phyloP scores from a whole-genome alignment of 179 eudicot genomes.

The Amaranthus tricolor region DNA sequence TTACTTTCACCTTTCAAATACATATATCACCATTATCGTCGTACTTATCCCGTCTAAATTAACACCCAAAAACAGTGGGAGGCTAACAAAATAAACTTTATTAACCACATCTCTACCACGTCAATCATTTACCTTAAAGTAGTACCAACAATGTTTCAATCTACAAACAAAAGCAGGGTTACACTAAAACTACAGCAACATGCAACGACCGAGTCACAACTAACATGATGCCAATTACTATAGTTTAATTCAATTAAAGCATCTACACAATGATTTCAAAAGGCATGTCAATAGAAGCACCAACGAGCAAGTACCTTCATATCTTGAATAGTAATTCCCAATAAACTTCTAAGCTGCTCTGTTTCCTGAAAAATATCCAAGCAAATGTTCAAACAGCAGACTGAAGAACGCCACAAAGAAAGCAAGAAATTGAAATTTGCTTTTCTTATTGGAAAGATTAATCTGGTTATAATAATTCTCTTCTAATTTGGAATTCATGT shows the following conservation, averaged over 20 bases:
- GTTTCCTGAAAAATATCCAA: conserved; percentile 46
- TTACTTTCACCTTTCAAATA: neutral
- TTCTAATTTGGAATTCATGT: neutral
- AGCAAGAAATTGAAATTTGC: neutral
- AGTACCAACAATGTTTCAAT: neutral
- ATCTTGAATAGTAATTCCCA: conserved; percentile 57
- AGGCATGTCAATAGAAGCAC: neutral
- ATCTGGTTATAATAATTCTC: neutral
- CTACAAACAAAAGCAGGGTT: neutral
- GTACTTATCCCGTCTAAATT: no score
- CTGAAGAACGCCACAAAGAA: neutral
- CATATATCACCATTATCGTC: neutral
- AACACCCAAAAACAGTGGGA: neutral
- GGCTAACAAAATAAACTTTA: neutral
- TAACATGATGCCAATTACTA: neutral
- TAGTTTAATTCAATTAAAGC: neutral
- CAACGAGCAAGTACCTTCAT: conserved; percentile 49
- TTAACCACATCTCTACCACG: neutral
- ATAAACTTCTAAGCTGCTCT: conserved; percentile 50
- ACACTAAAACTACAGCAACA: neutral
- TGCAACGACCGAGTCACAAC: neutral
- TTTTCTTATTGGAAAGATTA: neutral
- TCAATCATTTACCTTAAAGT: neutral
- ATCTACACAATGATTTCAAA: neutral
- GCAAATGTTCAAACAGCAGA: conserved; percentile 2